Percentiles rank a stretch among this genome's conserved stretches.
Conservation (phyloP, 306 rosid genomes). For the Fagus sylvatica region DNA sequence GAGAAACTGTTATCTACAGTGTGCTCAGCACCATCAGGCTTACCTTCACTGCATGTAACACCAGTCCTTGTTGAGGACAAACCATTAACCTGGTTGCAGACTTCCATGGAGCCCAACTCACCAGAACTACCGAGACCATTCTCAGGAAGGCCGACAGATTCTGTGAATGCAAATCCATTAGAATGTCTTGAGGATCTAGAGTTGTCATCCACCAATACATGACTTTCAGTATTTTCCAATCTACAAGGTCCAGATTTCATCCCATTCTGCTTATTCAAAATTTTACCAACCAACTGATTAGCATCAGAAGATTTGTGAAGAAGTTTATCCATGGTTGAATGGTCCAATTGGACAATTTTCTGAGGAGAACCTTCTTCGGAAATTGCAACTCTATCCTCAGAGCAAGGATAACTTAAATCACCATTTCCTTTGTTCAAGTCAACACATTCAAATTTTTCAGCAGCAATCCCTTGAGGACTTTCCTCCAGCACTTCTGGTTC, state of each 20-base stretch:
- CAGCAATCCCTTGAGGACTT: constrained; percentile 38
- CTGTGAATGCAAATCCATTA: constrained; percentile 31
- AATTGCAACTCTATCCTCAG: constrained; percentile 32
- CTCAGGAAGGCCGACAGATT: constrained; percentile 29
- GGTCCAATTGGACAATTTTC: constrained; percentile 2
- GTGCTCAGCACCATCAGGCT: constrained; percentile 25
- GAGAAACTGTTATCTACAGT: constrained; percentile 27
- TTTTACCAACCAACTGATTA: constrained; percentile 28
- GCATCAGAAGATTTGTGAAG: constrained; percentile 25
- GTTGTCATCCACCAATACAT: constrained; percentile 23
- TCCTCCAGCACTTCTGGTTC: constrained; percentile 43
- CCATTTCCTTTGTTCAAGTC: constrained; percentile 45
- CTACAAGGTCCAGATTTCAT: constrained; percentile 22
- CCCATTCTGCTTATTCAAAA: constrained; percentile 44
- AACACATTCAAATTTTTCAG: constrained; percentile 34
- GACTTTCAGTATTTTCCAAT: constrained; percentile 25
- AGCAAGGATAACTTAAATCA: constrained; percentile 28
- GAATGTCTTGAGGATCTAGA: constrained; percentile 30
- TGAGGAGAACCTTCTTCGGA: constrained; percentile 33
- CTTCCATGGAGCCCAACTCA: constrained; percentile 25
- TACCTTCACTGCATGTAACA: constrained; percentile 21
- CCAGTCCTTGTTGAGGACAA: constrained; percentile 29
- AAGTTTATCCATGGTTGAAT: constrained; percentile 34
- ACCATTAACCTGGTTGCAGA: constrained; percentile 25
- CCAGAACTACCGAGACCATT: constrained; percentile 26